Conservation (phyloP, 768 basidiomycete species). For the Clavulina sp. region DNA sequence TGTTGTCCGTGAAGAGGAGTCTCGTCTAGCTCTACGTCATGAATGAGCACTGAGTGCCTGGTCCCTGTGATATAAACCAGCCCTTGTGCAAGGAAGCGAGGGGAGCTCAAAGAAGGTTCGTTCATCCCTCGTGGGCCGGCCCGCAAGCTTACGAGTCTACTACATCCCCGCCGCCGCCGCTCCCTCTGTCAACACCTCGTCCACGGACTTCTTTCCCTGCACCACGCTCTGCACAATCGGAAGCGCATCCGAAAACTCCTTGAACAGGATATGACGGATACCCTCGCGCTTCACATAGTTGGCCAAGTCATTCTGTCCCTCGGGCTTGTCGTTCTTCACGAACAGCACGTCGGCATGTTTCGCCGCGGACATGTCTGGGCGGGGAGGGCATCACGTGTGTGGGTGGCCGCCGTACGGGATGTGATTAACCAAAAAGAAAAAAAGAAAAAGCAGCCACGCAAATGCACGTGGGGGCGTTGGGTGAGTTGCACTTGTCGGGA, state of each 20-base stretch:
- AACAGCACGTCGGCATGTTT: constrained; percentile 87
- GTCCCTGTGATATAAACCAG: too few species aligned
- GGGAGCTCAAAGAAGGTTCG: too few species aligned
- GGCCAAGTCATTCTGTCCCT: constrained; percentile 73
- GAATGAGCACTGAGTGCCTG: too few species aligned
- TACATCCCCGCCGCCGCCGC: too few species aligned
- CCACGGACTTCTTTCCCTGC: constrained; percentile 41
- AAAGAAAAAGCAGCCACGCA: background rate
- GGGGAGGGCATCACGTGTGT: constrained; percentile 3
- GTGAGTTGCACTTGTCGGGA: background rate
- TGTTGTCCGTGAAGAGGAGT: too few species aligned
- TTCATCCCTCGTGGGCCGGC: too few species aligned
- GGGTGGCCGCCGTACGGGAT: background rate
- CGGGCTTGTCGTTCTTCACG: constrained; percentile 54
- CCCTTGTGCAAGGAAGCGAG: too few species aligned
- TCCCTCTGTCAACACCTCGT: constrained; percentile 31
- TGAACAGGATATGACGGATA: constrained; percentile 66
- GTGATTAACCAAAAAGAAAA: background rate
- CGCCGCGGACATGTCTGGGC: constrained; percentile 89
- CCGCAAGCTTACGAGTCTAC: too few species aligned
- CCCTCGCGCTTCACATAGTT: constrained; percentile 62
- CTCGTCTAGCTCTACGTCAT: too few species aligned
- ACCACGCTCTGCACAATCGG: constrained; percentile 50
- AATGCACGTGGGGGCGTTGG: background rate
- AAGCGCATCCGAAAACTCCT: constrained; percentile 47